phyloP scores from a whole-genome alignment of 257 asterid genomes.

The Paraleonurus japonicus region DNA sequence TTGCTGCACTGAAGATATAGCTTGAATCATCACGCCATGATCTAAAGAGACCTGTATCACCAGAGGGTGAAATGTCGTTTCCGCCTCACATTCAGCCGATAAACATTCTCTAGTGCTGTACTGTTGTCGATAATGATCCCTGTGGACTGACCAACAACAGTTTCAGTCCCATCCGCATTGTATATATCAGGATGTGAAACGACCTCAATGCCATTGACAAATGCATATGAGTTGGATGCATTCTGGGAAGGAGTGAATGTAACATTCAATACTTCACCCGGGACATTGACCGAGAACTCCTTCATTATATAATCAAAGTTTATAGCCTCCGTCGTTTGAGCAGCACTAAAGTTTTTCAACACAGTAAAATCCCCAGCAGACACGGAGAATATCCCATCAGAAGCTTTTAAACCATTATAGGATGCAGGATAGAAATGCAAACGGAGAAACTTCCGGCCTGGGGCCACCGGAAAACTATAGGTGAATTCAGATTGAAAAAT shows the following conservation, averaged over 20 bases:
- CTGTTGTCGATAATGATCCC: constrained; percentile 46
- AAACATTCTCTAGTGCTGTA: constrained; percentile 74
- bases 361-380: constrained; percentile 54
- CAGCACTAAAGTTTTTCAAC: constrained; percentile 74
- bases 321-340: constrained; percentile 58
- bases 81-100: constrained; percentile 95
- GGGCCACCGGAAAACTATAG: constrained; percentile 74
- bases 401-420: constrained; percentile 53
- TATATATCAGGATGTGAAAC: constrained; percentile 88
- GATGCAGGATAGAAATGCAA: constrained; percentile 78
- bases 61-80: constrained; percentile 71
- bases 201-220: constrained; percentile 81
- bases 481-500: constrained; percentile 69
- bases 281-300: constrained; percentile 71
- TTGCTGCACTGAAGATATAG: constrained; percentile 39
- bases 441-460: constrained; percentile 79
- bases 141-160: constrained; percentile 46
- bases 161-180: constrained; percentile 43
- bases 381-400: constrained; percentile 62
- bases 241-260: constrained; percentile 59
- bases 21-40: constrained; percentile 45
- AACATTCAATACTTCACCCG: constrained; percentile 39
- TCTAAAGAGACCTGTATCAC: constrained; percentile 50
- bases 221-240: constrained; percentile 55
- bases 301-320: constrained; percentile 62